Base-by-base conservation (phyloP, 805 yeast genomes). In the Candida suzukii region DNA sequence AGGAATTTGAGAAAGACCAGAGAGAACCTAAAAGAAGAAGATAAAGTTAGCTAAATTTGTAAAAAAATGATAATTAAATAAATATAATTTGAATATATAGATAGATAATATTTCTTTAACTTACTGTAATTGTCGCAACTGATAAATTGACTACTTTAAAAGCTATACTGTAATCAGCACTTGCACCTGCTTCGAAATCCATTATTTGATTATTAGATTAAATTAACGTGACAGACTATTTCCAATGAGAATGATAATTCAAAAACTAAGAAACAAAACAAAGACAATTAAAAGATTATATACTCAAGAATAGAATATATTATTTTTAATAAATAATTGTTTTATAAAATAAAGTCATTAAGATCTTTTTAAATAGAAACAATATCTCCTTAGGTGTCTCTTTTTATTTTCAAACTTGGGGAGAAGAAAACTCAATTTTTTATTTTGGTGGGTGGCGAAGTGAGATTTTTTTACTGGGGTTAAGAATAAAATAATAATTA, bases 61-160 rank as follows among this genome's bases (percentile, higher is more conserved):
- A 8, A 28, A n/a, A 25, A 29, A 19, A 14, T 25, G 19, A 26
- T 14, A 27, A 21, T 7, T 35, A 17, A 6, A 5, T 9, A 14
- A 14, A 10, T 7, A 4, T 6, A 16, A 21, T 18, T 13, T 29
- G 3, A 11, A 18, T 9, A 28, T 36, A n/a, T n/a, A n/a, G n/a
- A n/a, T n/a, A n/a, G n/a, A n/a, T n/a, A n/a, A n/a, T 26, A 4
- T 26, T 8, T 11, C 5, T 8, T 26, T 26, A 26, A 64, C 79
- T 36, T 64, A 78, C 80, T 2, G 80, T 50, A 32, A 78, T 49
- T 1, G 67, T 68, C 3, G 83, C 82, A 24, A 81, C 79, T 1
- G 68, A 52, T 38, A 82, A 51, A 53, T 82, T 82, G 45, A 73
- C 69, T 12, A 66, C 67, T 44, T 66, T 73, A 56, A 76, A 77